These are phyloP conservation scores for Cardamine resedifolia DNA, from an alignment of 345 rosid genomes.

Conservation along the genomic window DNA sequence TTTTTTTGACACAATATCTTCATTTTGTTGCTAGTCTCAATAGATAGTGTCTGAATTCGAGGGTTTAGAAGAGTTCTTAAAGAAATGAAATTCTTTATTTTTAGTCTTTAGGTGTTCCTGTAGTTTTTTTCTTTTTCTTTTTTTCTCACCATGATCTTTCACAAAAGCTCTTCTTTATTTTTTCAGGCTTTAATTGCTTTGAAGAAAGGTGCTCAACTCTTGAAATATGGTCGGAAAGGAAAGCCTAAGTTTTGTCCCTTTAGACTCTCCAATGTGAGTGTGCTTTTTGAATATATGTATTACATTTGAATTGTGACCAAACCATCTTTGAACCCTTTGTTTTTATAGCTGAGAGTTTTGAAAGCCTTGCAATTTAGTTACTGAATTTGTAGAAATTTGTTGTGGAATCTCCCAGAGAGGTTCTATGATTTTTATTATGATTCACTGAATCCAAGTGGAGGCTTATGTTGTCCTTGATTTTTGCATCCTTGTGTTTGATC, in stretches of 20 bases:
- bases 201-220: slow-evolving; percentile 90
- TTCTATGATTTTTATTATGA: neutral
- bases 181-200: slow-evolving; percentile 81
- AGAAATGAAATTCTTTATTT: neutral
- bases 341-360: neutral
- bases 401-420: neutral
- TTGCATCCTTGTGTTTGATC: slow-evolving; percentile 9
- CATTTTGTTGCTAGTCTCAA: neutral
- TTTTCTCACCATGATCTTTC: neutral
- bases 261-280: slow-evolving; percentile 85
- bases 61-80: neutral
- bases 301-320: neutral
- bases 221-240: slow-evolving; percentile 96
- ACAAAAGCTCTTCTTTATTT: neutral
- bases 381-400: neutral
- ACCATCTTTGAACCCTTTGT: neutral
- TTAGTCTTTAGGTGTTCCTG: neutral
- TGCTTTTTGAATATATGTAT: slow-evolving; percentile 4
- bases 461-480: neutral
- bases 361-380: neutral
- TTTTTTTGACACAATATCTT: neutral
- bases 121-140: neutral
- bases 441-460: too few relatives aligned
- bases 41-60: neutral
- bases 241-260: slow-evolving; percentile 91